Percentiles rank a stretch among this genome's conserved stretches.
Conservation (phyloP, 2,329 filamentous ascomycete genomes). For the Pseudogymnoascus pannorum region DNA sequence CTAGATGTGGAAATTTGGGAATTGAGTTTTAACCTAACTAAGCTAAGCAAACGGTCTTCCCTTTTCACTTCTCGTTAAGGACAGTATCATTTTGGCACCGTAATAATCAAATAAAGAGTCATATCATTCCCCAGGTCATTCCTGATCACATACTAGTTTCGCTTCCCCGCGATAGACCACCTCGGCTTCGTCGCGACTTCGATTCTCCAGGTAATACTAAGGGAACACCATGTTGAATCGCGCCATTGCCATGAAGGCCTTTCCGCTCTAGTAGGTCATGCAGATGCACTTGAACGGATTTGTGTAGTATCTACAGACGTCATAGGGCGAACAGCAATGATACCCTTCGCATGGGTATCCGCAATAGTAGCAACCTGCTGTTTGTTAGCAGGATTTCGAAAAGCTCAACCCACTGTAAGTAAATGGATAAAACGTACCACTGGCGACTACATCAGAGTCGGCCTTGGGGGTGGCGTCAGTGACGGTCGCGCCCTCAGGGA, state of each 20-base stretch:
- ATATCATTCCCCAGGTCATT: too few relatives aligned
- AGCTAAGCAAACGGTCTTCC: not conserved
- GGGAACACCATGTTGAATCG: not conserved
- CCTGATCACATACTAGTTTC: not conserved
- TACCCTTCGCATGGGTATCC: not conserved
- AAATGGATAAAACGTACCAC: not conserved
- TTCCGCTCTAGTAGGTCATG: not conserved
- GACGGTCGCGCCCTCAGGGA: not conserved
- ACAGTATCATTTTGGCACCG: not conserved
- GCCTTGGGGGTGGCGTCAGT: not conserved
- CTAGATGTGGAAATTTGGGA: not conserved
- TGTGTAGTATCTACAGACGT: not conserved
- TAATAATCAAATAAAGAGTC: not conserved
- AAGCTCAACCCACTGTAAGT: not conserved
- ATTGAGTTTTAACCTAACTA: not conserved
- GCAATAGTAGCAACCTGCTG: not conserved
- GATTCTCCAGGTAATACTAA: not conserved
- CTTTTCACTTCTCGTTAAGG: not conserved
- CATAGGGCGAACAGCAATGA: not conserved
- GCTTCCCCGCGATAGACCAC: not conserved
- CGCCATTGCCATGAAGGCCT: not conserved
- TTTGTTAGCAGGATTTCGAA: not conserved
- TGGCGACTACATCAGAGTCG: not conserved
- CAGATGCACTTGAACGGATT: not conserved
- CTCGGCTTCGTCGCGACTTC: not conserved